phyloP scores from a whole-genome alignment of 352 stramenopile species.

The Phytophthora macrochlamydospora region DNA sequence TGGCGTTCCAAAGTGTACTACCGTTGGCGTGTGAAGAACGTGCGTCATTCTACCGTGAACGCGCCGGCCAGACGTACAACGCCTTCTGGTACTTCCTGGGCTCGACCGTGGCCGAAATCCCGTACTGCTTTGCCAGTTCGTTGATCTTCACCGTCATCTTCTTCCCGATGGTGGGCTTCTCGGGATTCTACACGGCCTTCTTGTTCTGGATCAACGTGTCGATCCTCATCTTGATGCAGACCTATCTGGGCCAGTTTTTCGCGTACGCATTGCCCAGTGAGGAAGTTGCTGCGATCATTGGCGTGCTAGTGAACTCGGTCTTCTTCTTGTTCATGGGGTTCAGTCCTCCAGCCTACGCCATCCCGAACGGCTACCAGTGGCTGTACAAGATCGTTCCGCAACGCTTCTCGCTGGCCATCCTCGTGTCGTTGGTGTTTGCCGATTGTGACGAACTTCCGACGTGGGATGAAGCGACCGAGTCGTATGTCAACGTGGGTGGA shows the following conservation, averaged over 20 bases:
- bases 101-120: slow-evolving; percentile 50
- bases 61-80: slow-evolving; percentile 76
- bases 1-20: slow-evolving; percentile 65
- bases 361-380: slow-evolving; percentile 22
- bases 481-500: slow-evolving; percentile 10
- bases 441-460: slow-evolving; percentile 5
- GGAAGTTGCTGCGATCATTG: slow-evolving; percentile 20
- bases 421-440: slow-evolving; percentile 14
- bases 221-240: slow-evolving; percentile 22
- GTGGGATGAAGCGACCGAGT: neutral
- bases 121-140: slow-evolving; percentile 39
- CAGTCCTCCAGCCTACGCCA: slow-evolving; percentile 21
- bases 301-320: slow-evolving; percentile 24
- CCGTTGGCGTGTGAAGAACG: slow-evolving; percentile 64
- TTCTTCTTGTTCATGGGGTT: slow-evolving; percentile 25
- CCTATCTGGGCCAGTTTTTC: slow-evolving; percentile 27
- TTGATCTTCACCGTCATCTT: slow-evolving; percentile 33
- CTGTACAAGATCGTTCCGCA: slow-evolving; percentile 25
- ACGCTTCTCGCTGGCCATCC: slow-evolving; percentile 15
- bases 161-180: slow-evolving; percentile 30
- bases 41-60: slow-evolving; percentile 68
- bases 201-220: slow-evolving; percentile 16
- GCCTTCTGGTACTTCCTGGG: slow-evolving; percentile 53
- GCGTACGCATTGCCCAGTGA: slow-evolving; percentile 19
- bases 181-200: slow-evolving; percentile 6